Conservation (phyloP, 768 basidiomycete genomes). For the Suillus sp. region DNA sequence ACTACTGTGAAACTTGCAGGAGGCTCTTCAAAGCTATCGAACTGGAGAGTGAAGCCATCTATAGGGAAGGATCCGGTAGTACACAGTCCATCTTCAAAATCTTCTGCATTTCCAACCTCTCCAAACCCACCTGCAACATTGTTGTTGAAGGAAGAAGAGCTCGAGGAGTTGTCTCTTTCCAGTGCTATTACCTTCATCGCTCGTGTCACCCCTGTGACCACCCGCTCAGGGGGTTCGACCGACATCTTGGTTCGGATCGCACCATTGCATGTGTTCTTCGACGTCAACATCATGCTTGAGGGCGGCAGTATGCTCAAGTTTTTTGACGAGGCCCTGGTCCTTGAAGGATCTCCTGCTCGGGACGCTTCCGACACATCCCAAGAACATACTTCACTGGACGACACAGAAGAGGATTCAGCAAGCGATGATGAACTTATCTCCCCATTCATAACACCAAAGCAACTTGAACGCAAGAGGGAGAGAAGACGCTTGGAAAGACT, state of each 20-base stretch:
- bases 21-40: constrained; percentile 55
- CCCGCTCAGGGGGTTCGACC: constrained; percentile 10
- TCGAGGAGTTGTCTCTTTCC: constrained; percentile 15
- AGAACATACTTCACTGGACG: constrained; percentile 1
- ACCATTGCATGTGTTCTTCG: constrained; percentile 79
- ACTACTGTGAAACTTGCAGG: constrained; percentile 44
- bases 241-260: constrained; percentile 42
- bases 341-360: constrained; percentile 19
- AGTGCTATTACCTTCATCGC: constrained; percentile 26
- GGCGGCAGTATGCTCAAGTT: constrained; percentile 46
- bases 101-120: constrained; percentile 19
- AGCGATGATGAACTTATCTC: constrained; percentile 29
- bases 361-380: constrained; percentile 6
- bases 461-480: constrained; percentile 38
- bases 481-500: constrained; percentile 47
- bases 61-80: constrained; percentile 20
- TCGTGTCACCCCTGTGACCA: constrained; percentile 6
- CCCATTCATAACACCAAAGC: constrained; percentile 19
- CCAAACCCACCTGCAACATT: constrained; percentile 23
- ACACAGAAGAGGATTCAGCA: constrained; percentile 15
- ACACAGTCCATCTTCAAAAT: constrained; percentile 23
- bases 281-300: constrained; percentile 51
- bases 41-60: constrained; percentile 56
- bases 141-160: constrained; percentile 19
- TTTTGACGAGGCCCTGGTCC: constrained; percentile 43